A percentile compares a stretch with the other conserved stretches of the same genome.
phyloP scores from a whole-genome alignment of 2,329 filamentous ascomycete genomes.

The Ophiocordyceps robertsii region DNA sequence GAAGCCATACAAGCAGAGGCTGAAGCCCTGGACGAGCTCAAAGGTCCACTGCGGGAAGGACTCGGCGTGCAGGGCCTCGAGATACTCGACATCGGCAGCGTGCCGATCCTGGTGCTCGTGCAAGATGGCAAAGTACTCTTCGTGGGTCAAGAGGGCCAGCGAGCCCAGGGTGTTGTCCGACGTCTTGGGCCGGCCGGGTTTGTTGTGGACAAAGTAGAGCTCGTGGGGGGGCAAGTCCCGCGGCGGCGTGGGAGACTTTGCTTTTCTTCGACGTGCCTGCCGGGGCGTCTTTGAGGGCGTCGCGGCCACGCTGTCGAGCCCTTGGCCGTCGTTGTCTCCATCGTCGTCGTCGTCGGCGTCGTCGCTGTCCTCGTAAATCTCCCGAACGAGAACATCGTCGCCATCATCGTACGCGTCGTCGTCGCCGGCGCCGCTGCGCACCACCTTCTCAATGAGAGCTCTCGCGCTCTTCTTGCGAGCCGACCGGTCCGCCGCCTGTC shows the following conservation, averaged over 20 bases:
- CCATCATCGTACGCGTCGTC: slow-evolving; percentile 54
- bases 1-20: slow-evolving; percentile 82
- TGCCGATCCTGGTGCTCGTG: slow-evolving; percentile 56
- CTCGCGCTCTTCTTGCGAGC: slow-evolving; percentile 75
- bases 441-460: slow-evolving; percentile 58
- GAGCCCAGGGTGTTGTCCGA: slow-evolving; percentile 74
- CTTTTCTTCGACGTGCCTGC: slow-evolving; percentile 12
- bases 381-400: slow-evolving; percentile 6
- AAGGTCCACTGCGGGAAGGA: slow-evolving; percentile 89
- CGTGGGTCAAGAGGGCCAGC: slow-evolving; percentile 68
- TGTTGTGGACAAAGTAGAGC: slow-evolving; percentile 86
- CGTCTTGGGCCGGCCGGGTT: slow-evolving; percentile 66
- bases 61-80: slow-evolving; percentile 62
- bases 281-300: slow-evolving; percentile 29
- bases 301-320: slow-evolving; percentile 18
- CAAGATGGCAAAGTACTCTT: slow-evolving; percentile 69
- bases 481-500: slow-evolving; percentile 66
- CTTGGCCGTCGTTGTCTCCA: slow-evolving; percentile 7
- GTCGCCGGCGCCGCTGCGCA: slow-evolving; percentile 50
- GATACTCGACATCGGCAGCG: slow-evolving; percentile 51
- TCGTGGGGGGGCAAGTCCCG: slow-evolving; percentile 76
- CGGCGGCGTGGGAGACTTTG: slow-evolving; percentile 64
- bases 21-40: slow-evolving; percentile 77
- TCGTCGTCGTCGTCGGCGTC: slow-evolving; percentile 27
- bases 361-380: slow-evolving; percentile 39